Percentiles rank a stretch among this genome's conserved stretches.
phyloP scores from a whole-genome alignment of 2,329 filamentous ascomycete genomes.

The Alternaria metachromatica region DNA sequence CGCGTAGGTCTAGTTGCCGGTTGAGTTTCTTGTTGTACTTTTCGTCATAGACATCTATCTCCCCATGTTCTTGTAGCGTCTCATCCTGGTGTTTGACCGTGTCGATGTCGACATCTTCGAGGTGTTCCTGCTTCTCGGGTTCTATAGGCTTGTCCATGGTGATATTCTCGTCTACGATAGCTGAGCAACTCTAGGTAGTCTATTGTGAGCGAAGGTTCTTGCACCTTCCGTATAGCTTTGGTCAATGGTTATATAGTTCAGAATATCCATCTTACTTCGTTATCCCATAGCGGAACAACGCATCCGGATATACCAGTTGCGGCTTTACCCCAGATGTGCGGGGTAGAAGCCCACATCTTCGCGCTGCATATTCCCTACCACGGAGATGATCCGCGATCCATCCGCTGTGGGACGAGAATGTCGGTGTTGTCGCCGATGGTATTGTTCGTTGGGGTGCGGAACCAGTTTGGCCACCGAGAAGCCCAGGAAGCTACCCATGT shows the following conservation, averaged over 20 bases:
- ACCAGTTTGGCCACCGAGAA: neutral
- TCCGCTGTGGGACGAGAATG: neutral
- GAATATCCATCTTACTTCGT: neutral
- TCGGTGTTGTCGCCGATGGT: constrained; percentile 2
- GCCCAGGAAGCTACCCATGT: neutral
- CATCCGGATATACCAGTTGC: neutral
- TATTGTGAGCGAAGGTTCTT: neutral
- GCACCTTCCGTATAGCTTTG: neutral
- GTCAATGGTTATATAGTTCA: neutral
- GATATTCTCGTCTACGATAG: neutral
- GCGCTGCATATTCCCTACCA: neutral
- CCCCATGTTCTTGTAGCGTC: neutral
- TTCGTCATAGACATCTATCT: neutral
- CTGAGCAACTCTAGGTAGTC: neutral
- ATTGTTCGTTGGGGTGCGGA: neutral
- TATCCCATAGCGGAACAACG: neutral
- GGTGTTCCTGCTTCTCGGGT: neutral
- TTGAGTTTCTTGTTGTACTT: constrained; percentile 4
- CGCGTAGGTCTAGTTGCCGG: neutral
- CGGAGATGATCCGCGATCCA: neutral
- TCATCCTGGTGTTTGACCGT: neutral
- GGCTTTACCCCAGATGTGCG: constrained; percentile 3
- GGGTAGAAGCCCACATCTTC: constrained; percentile 2
- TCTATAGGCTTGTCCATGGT: neutral
- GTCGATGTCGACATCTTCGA: neutral